Evolutionary conservation across 2,329 filamentous ascomycete species (phyloP).

Genomic region (Xylaria arbuscula): DNA sequence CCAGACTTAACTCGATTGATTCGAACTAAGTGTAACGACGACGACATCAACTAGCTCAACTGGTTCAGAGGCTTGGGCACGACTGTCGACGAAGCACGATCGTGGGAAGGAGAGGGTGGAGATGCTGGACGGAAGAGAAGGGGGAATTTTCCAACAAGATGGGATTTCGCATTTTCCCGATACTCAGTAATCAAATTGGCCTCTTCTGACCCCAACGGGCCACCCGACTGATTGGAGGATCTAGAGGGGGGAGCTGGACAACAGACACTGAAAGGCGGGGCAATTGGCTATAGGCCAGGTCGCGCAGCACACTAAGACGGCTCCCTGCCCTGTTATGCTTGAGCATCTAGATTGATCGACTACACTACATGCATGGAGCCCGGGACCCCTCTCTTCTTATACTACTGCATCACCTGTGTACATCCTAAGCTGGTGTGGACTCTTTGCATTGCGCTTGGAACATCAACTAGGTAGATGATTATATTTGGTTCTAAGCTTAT

Average conservation of each 20-base stretch:
- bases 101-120: slow-evolving; percentile 18
- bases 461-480: neutral
- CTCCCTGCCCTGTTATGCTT: neutral
- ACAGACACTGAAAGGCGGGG: slow-evolving; percentile 27
- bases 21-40: neutral
- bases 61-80: neutral
- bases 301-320: neutral
- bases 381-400: neutral
- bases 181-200: slow-evolving; percentile 38
- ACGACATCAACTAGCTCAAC: too few species aligned
- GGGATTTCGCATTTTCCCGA: slow-evolving; percentile 41
- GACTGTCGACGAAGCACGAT: slow-evolving; percentile 1
- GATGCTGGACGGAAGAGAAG: slow-evolving; percentile 23
- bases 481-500: slow-evolving; percentile 4
- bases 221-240: slow-evolving; percentile 23
- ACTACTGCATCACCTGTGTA: neutral
- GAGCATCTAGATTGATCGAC: neutral
- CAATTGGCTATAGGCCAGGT: slow-evolving; percentile 13
- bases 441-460: neutral
- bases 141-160: slow-evolving; percentile 35
- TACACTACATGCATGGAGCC: neutral
- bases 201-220: slow-evolving; percentile 22
- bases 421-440: neutral
- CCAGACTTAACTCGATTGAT: slow-evolving; percentile 5
- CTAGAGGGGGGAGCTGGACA: slow-evolving; percentile 23